phyloP scores from a whole-genome alignment of 2,329 filamentous ascomycete species.

The Penicillium olsonii region DNA sequence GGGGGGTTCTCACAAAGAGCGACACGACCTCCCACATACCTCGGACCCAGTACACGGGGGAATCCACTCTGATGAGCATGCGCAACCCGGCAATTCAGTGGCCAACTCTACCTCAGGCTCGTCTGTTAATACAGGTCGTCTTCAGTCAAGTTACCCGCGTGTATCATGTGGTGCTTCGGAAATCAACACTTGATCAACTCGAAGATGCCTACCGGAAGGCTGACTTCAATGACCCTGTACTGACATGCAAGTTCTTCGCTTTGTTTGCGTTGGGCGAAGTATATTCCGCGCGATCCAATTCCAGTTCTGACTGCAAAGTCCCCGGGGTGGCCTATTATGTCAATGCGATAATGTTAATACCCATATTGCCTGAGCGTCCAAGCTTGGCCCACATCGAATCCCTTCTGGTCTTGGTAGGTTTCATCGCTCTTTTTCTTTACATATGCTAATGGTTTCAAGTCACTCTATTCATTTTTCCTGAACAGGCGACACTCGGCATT shows the following conservation, averaged over 20 bases:
- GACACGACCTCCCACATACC: conserved; percentile 24
- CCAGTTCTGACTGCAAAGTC: conserved; percentile 24
- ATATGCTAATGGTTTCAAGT: conserved; percentile 10
- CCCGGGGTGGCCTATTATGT: conserved; percentile 44
- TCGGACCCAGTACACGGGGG: conserved; percentile 24
- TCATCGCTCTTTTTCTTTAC: background rate
- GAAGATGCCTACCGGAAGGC: conserved; percentile 29
- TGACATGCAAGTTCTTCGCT: conserved; percentile 44
- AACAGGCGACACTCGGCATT: conserved; percentile 31
- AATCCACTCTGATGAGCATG: conserved; percentile 14
- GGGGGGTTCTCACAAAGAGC: conserved; percentile 26
- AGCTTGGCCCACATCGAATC: conserved; percentile 44
- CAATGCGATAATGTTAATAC: conserved; percentile 36
- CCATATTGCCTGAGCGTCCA: conserved; percentile 42
- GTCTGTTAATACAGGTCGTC: conserved; percentile 30
- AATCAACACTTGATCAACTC: conserved; percentile 36
- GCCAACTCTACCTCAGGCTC: conserved; percentile 28
- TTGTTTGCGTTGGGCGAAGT: conserved; percentile 45
- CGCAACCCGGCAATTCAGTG: conserved; percentile 22
- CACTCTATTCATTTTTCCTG: conserved; percentile 27
- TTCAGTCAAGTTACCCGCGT: conserved; percentile 30
- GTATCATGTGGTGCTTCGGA: conserved; percentile 32
- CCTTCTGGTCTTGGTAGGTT: conserved; percentile 35
- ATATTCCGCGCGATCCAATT: conserved; percentile 36
- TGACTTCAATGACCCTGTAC: conserved; percentile 26